A percentile compares a stretch with the other conserved stretches of the same genome.
Evolutionary conservation across 2,329 filamentous ascomycete genomes (phyloP).

Genomic region (Monosporascus cannonballus): DNA sequence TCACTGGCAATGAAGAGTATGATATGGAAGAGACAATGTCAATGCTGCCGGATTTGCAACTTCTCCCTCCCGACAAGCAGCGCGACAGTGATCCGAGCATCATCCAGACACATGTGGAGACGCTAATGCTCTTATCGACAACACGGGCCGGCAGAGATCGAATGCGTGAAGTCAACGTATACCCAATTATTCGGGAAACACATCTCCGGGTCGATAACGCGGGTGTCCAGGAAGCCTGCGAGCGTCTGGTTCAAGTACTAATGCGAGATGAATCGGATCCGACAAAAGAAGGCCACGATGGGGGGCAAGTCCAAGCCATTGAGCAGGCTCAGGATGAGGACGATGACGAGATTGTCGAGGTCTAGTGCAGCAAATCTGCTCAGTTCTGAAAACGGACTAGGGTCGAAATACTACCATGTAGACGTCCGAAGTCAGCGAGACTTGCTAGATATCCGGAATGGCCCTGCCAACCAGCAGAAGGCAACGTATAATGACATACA

Average conservation of each 20-base stretch:
- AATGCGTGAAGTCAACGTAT: conserved; percentile 73
- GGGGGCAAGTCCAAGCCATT: conserved; percentile 24
- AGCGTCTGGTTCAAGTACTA: conserved; percentile 82
- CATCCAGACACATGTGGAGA: conserved; percentile 83
- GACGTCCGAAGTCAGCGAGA: not conserved
- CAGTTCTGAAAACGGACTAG: conserved; percentile 1
- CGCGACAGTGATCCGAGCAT: conserved; percentile 73
- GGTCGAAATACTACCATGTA: conserved; percentile 1
- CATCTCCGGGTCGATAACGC: conserved; percentile 75
- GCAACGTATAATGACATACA: too few relatives aligned
- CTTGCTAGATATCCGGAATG: too few relatives aligned
- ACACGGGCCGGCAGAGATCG: conserved; percentile 68
- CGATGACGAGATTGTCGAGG: conserved; percentile 48
- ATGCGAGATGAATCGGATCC: conserved; percentile 68
- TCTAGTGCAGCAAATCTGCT: conserved; percentile 28
- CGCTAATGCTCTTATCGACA: conserved; percentile 74
- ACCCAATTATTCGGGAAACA: conserved; percentile 81
- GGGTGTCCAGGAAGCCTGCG: conserved; percentile 75
- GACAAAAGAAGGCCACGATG: conserved; percentile 32
- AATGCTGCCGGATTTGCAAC: conserved; percentile 86
- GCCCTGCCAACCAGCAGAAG: too few relatives aligned
- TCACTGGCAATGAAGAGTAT: conserved; percentile 85
- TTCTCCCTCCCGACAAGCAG: conserved; percentile 83
- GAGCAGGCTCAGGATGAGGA: conserved; percentile 23
- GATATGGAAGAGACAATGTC: conserved; percentile 76